A percentile compares a stretch with the other conserved stretches of the same genome.
Conservation (phyloP, 345 rosid genomes). For the Eucalyptus tenuipes region DNA sequence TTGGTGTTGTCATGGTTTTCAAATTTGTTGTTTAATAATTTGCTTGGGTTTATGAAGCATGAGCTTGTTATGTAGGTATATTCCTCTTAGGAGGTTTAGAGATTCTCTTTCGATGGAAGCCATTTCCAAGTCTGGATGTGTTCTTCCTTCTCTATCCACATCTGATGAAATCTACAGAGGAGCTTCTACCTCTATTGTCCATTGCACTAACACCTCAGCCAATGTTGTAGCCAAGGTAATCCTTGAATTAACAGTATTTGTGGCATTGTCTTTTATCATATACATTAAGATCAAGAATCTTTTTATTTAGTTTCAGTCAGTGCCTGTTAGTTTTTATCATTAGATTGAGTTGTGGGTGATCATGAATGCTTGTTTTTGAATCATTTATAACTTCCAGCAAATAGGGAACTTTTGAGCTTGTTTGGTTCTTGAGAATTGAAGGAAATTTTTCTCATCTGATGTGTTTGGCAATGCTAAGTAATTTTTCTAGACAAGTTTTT, state of each 20-base stretch:
- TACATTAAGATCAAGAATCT: background rate
- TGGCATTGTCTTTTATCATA: background rate
- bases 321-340: background rate
- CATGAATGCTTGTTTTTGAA: background rate
- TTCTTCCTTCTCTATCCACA: constrained; percentile 45
- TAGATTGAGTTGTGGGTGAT: background rate
- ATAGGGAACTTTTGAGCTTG: background rate
- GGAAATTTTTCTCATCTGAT: background rate
- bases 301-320: background rate
- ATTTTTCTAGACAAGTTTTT: background rate
- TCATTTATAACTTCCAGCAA: background rate
- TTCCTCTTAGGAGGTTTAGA: constrained; percentile 55
- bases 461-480: background rate
- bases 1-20: background rate
- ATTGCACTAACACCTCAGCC: constrained; percentile 58
- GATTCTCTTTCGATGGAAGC: constrained; percentile 21
- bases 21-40: background rate
- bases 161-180: constrained; percentile 48
- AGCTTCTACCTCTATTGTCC: constrained; percentile 43
- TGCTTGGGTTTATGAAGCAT: background rate
- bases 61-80: constrained; percentile 42
- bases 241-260: background rate
- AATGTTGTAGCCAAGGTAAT: constrained; percentile 75
- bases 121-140: constrained; percentile 17
- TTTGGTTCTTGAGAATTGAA: background rate